Percentiles rank a stretch among this genome's conserved stretches.
phyloP scores from a whole-genome alignment of 495 filamentous ascomycete genomes.

The Parathielavia appendiculata region DNA sequence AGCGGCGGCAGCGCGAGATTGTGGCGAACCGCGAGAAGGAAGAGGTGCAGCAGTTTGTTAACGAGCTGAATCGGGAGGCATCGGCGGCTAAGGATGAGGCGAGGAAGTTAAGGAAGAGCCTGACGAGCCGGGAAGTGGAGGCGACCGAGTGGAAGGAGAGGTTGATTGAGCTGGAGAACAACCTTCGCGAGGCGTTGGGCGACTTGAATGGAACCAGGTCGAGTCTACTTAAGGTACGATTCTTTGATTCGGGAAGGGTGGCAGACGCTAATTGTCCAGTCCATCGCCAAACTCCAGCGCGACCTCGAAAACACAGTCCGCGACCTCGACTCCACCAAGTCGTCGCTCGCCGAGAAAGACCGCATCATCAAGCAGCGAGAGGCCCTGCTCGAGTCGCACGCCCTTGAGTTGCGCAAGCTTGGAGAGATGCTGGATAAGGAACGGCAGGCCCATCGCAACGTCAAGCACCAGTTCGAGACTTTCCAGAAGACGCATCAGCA shows the following conservation, averaged over 20 bases:
- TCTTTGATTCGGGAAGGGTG: not conserved
- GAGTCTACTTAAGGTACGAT: conserved; percentile 65
- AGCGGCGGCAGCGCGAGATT: conserved; percentile 80
- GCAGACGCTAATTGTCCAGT: conserved; percentile 40
- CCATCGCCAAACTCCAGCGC: conserved; percentile 79
- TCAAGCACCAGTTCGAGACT: conserved; percentile 80
- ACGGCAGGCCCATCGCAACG: conserved; percentile 72
- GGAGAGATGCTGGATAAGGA: conserved; percentile 89
- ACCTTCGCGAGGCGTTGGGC: conserved; percentile 72
- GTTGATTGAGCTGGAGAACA: conserved; percentile 81
- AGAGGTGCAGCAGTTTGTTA: conserved; percentile 66
- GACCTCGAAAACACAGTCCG: conserved; percentile 77
- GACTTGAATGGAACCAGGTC: conserved; percentile 84
- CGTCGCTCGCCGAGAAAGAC: conserved; percentile 78
- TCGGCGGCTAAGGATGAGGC: conserved; percentile 79
- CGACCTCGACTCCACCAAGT: conserved; percentile 72
- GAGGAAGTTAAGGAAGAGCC: conserved; percentile 68
- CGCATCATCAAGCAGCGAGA: conserved; percentile 87
- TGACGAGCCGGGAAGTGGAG: conserved; percentile 82
- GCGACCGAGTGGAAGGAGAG: conserved; percentile 83
- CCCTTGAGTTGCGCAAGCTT: conserved; percentile 77
- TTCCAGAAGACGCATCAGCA: conserved; percentile 82
- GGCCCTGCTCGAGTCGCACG: conserved; percentile 79
- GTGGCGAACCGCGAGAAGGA: conserved; percentile 83
- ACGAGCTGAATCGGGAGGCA: conserved; percentile 79